Percentiles rank a stretch among this genome's conserved stretches.
phyloP scores from a whole-genome alignment of 2,329 filamentous ascomycete genomes.

The Talaromyces sp. region DNA sequence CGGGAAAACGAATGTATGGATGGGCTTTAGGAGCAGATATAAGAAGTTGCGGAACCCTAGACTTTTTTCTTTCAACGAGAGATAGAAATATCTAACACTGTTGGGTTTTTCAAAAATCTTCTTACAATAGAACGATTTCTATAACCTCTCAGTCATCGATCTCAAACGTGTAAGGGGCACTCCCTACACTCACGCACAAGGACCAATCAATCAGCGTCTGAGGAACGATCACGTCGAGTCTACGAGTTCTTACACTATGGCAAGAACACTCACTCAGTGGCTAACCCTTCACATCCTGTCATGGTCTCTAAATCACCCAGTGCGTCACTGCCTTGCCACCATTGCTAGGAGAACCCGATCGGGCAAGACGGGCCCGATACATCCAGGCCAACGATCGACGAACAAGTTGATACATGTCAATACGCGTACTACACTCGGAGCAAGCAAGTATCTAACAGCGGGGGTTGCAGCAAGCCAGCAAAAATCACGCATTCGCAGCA shows the following conservation, averaged over 20 bases:
- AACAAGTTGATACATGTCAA: neutral
- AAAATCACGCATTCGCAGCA: conserved; percentile 3
- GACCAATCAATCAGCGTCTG: conserved; percentile 1
- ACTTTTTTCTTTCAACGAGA: neutral
- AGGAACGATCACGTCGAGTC: neutral
- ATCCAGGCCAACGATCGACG: neutral
- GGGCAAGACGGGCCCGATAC: neutral
- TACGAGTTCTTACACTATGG: neutral
- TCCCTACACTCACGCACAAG: neutral
- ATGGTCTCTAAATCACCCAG: neutral
- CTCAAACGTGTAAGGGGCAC: neutral
- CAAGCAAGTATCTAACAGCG: neutral
- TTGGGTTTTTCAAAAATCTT: neutral
- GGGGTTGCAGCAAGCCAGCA: neutral
- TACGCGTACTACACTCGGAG: neutral
- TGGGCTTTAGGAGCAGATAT: neutral
- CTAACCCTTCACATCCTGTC: neutral
- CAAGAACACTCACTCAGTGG: neutral
- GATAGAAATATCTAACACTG: neutral
- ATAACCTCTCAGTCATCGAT: neutral
- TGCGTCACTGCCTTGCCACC: neutral
- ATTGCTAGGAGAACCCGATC: neutral
- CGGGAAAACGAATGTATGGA: neutral
- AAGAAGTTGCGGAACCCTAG: neutral
- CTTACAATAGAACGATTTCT: neutral